Base-by-base conservation (phyloP, 1,284 basidiomycete species). In the Fistulinella cinereoalba region DNA sequence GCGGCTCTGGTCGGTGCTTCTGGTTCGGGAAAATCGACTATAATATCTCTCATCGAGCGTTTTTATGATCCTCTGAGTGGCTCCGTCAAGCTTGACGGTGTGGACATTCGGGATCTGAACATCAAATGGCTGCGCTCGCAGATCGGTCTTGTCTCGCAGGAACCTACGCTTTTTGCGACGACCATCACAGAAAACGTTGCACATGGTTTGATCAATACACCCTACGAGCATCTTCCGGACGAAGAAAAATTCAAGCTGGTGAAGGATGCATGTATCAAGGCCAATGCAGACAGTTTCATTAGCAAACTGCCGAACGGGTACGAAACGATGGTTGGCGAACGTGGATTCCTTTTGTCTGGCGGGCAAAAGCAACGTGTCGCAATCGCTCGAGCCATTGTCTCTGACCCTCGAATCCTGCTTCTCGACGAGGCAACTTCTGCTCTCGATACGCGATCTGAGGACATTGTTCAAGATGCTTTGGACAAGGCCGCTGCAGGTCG, bases 281-380 rank as follows among this genome's bases (percentile, higher is more conserved):
- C 94, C 16, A 97, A 97, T 58, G 94, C 93, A 1, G 88, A 96
- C 58, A 85, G 85, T 2, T 97, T 97, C 69, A 87, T 97, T 58
- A 73, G 73, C 47, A 90, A 90, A 60, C 73, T 96, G 6, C 93
- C 94, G 1, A 67, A 85, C 3, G 89, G 89, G 1, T 97, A 96
- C 64, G 85, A 95, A 43, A 97, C 95, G 4, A 74, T 91, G 70
- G 92, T 97, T 47, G 95, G 94, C 38, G 94, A 97, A 65, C 84
- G 92, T 46, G 95, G 93, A 2, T 93, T 94, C 77, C 72, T 96
- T 37, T 73, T 97, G 0, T 90, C 85, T 18, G 94, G 94, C 51
- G 94, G 94, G 16, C 94, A 97, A 77, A 87, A 95, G 76, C 84
- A 96, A 64, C 88, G 93, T 60, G 77, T 94, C 37, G 92, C 92